Conservation (phyloP, 2,329 filamentous ascomycete species). For the Pseudogymnoascus sp. region DNA sequence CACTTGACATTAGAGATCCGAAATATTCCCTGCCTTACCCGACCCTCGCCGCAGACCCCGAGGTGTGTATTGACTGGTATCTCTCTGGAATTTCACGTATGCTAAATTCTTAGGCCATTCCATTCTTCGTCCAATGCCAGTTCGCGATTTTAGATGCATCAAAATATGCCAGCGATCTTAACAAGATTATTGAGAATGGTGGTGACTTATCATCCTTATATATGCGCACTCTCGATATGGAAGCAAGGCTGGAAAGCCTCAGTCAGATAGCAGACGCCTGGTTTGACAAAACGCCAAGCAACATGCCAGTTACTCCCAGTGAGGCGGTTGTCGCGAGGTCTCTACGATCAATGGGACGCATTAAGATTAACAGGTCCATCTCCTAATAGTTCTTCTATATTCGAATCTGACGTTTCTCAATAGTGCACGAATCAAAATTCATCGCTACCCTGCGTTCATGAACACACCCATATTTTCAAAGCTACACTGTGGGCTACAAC, state of each 20-base stretch:
- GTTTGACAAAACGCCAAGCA: conserved; percentile 29
- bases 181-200: conserved; percentile 34
- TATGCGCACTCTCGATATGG: conserved; percentile 36
- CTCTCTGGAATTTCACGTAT: conserved; percentile 14
- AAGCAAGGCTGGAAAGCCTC: conserved; percentile 33
- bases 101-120: conserved; percentile 30
- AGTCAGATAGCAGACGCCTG: conserved; percentile 33
- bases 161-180: conserved; percentile 42
- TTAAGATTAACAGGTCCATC: conserved; percentile 42
- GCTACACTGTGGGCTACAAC: conserved; percentile 43
- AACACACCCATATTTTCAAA: conserved; percentile 43
- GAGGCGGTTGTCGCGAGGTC: conserved; percentile 39
- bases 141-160: conserved; percentile 41
- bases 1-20: conserved; percentile 37
- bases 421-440: conserved; percentile 45
- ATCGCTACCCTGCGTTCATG: conserved; percentile 45
- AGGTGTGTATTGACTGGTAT: conserved; percentile 25
- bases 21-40: conserved; percentile 41
- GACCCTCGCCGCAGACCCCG: conserved; percentile 34
- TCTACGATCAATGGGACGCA: conserved; percentile 40
- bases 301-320: conserved; percentile 31
- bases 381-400: background rate
- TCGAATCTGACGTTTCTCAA: background rate
- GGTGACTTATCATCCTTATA: conserved; percentile 36
- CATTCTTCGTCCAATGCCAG: conserved; percentile 40